Evolutionary conservation across 1,284 basidiomycete species (phyloP).

Genomic region (Sparassis latifolia): DNA sequence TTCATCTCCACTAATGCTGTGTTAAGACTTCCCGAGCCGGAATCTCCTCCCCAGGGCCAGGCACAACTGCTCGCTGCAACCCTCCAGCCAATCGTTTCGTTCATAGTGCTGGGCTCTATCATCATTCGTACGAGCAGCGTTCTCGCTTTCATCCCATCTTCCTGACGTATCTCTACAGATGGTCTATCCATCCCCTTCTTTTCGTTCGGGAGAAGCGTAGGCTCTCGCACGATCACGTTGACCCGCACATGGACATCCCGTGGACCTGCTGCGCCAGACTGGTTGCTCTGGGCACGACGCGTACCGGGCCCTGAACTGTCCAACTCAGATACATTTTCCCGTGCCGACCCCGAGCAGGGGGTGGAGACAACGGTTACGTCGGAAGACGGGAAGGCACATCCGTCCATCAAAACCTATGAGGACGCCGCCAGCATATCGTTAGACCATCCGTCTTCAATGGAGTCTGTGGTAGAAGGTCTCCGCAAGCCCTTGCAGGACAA

Average conservation of each 20-base stretch:
- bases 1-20: slow-evolving; percentile 81
- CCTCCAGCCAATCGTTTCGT: slow-evolving; percentile 77
- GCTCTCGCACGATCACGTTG: slow-evolving; percentile 45
- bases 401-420: background rate
- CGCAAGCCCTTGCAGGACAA: background rate
- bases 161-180: slow-evolving; percentile 36
- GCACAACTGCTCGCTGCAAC: slow-evolving; percentile 64
- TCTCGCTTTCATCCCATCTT: background rate
- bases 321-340: slow-evolving; percentile 1
- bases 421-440: background rate
- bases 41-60: slow-evolving; percentile 53
- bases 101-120: slow-evolving; percentile 81
- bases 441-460: background rate
- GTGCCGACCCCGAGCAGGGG: slow-evolving; percentile 9
- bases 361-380: background rate
- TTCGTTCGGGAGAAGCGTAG: slow-evolving; percentile 62
- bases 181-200: slow-evolving; percentile 89
- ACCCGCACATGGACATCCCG: slow-evolving; percentile 25
- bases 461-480: background rate
- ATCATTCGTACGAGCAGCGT: slow-evolving; percentile 49
- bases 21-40: slow-evolving; percentile 56
- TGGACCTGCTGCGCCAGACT: slow-evolving; percentile 34
- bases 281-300: slow-evolving; percentile 38
- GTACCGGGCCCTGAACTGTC: slow-evolving; percentile 13
- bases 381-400: too few species aligned